Base-by-base conservation (phyloP, 352 stramenopile genomes). In the Elongisporangium senticosum region DNA sequence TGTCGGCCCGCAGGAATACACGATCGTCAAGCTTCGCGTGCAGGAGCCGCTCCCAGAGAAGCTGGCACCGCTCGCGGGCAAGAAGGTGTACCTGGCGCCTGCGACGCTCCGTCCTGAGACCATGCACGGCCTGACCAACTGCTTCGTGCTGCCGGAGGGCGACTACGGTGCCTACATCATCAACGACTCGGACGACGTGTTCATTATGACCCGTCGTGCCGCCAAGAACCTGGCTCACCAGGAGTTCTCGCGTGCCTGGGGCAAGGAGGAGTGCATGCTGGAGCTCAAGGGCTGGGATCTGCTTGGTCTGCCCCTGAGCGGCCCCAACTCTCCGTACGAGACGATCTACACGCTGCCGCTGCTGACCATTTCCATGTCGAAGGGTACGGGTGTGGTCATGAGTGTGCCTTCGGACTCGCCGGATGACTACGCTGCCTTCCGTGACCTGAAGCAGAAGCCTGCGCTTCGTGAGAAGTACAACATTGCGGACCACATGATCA, bases 81-180 rank as follows among this genome's bases (percentile, higher is more conserved):
- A 97, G 67, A 93, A 94, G 51, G 93, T 99, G 13, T 99, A 95
- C 74, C 71, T 99, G 48, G 97, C 98, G 4, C 96, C 98, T 1
- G 98, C 98, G 5, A 99, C 98, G 33, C 85, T 99, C 33, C 93
- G 98, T 60, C 96, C 98, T 0, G 98, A 99, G 80, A 99, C 98
- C 50, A 99, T 99, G 93, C 98, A 99, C 72, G 98, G 98, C 53
- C 98, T 99, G 86, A 99, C 98, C 13, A 99, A 99, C 85, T 99
- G 97, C 86, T 99, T 99, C 67, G 96, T 99, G 62, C 85, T 99
- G 47, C 98, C 98, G 8, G 92, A 97, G 20, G 97, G 97, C 58
- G 94, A 99, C 74, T 99, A 99, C 77, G 97, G 97, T 58, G 96
- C 96, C 5, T 99, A 97, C 82, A 75, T 98, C 55, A 93, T 98